phyloP scores from a whole-genome alignment of 768 basidiomycete genomes.

The Tricholoma bakamatsutake region DNA sequence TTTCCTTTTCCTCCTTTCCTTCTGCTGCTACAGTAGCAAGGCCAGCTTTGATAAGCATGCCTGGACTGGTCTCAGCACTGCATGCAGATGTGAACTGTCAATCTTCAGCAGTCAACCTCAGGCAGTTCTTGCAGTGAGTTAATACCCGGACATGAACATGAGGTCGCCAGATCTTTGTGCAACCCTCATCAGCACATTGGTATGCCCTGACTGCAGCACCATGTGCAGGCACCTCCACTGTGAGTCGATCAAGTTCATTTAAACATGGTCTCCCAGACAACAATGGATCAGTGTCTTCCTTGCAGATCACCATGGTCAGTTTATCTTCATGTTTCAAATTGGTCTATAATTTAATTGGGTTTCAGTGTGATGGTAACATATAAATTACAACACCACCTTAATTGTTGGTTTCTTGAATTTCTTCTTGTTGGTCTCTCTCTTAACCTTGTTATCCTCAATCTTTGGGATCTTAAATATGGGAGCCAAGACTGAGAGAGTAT shows the following conservation, averaged over 20 bases:
- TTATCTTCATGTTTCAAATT: no score
- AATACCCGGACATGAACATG: background rate
- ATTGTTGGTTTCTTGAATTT: background rate
- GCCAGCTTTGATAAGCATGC: background rate
- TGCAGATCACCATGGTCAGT: no score
- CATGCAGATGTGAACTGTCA: background rate
- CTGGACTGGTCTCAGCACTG: background rate
- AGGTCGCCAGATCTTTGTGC: background rate
- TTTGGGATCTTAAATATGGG: background rate
- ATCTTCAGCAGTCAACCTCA: background rate
- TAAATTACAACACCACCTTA: background rate
- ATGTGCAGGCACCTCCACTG: background rate
- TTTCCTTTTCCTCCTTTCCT: no score
- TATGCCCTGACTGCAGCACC: background rate
- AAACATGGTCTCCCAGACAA: background rate
- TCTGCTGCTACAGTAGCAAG: background rate
- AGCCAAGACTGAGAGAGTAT: background rate
- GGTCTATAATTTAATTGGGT: no score
- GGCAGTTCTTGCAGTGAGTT: background rate
- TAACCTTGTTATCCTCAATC: background rate
- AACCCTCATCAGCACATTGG: background rate
- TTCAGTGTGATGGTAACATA: background rate
- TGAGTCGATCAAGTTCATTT: background rate
- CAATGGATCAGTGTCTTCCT: no score
- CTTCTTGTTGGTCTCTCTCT: background rate